These are phyloP conservation scores for Cadophora sp. DNA, from an alignment of 2,329 filamentous ascomycete species.

Conservation along the genomic window DNA sequence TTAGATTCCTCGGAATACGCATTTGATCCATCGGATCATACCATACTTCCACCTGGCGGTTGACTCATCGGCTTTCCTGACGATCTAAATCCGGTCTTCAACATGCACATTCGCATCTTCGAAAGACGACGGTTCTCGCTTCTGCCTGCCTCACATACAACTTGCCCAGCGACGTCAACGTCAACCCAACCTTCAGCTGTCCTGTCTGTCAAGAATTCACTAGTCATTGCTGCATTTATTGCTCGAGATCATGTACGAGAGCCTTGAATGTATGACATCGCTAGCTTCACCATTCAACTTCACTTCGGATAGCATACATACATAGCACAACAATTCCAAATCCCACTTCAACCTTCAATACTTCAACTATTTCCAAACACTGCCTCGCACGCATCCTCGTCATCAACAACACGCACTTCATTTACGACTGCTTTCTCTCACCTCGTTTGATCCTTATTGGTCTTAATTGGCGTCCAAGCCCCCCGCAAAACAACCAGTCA, in stretches of 20 bases:
- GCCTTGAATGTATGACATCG: neutral
- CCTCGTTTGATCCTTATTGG: neutral
- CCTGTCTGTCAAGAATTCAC: neutral
- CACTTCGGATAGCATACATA: constrained; percentile 4
- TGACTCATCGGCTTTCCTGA: constrained; percentile 16
- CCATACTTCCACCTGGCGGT: neutral
- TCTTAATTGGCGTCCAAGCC: constrained; percentile 2
- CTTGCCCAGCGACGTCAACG: constrained; percentile 2
- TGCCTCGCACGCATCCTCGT: constrained; percentile 3
- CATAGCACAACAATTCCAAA: neutral
- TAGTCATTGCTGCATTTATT: constrained; percentile 8
- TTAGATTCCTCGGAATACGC: constrained; percentile 14
- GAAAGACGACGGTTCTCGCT: constrained; percentile 12
- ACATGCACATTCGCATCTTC: constrained; percentile 2
- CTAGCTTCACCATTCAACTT: neutral
- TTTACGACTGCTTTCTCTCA: neutral
- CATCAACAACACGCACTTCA: neutral
- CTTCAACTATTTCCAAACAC: neutral
- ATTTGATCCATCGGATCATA: constrained; percentile 5
- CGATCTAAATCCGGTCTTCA: constrained; percentile 8
- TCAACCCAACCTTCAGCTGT: neutral
- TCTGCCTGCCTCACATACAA: neutral
- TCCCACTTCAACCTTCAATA: neutral
- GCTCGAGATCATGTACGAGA: constrained; percentile 32
- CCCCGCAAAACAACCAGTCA: constrained; percentile 6